Percentiles rank a stretch among this genome's conserved stretches.
Evolutionary conservation across 371 early-diverging fungal species (phyloP).

Genomic region (Lichtheimia hyalospora): DNA sequence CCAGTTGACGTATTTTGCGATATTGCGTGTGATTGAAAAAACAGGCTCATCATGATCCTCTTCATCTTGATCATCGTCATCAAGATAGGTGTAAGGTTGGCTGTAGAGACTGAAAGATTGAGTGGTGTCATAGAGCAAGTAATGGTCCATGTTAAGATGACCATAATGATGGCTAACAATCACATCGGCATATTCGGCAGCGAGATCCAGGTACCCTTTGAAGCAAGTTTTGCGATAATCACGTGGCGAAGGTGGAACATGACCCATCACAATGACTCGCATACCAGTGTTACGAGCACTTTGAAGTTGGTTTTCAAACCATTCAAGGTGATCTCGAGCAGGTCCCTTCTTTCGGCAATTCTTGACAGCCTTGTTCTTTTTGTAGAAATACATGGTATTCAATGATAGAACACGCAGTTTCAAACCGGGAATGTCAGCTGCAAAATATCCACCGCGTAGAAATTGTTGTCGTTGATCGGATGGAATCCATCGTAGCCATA

Average conservation of each 20-base stretch:
- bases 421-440: slow-evolving; percentile 48
- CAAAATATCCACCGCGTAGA: slow-evolving; percentile 71
- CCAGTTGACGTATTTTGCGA: slow-evolving; percentile 34
- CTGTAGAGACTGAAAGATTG: background rate
- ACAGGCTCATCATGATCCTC: slow-evolving; percentile 11
- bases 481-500: slow-evolving; percentile 67
- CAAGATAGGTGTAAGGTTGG: background rate
- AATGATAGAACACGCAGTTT: slow-evolving; percentile 57
- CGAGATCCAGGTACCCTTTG: slow-evolving; percentile 56
- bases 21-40: slow-evolving; percentile 11
- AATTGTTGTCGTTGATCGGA: slow-evolving; percentile 56
- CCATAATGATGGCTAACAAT: slow-evolving; percentile 78
- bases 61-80: slow-evolving; percentile 14
- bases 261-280: slow-evolving; percentile 68
- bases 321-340: slow-evolving; percentile 65
- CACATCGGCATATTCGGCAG: slow-evolving; percentile 57
- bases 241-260: slow-evolving; percentile 70
- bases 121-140: slow-evolving; percentile 51
- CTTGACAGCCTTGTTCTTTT: slow-evolving; percentile 64
- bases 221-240: slow-evolving; percentile 69
- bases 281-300: slow-evolving; percentile 30
- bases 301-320: slow-evolving; percentile 65
- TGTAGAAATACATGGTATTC: slow-evolving; percentile 75
- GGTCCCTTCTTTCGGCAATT: slow-evolving; percentile 65
- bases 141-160: slow-evolving; percentile 83